Conservation (phyloP, 2,329 filamentous ascomycete genomes). For the Sporothrix sp. region DNA sequence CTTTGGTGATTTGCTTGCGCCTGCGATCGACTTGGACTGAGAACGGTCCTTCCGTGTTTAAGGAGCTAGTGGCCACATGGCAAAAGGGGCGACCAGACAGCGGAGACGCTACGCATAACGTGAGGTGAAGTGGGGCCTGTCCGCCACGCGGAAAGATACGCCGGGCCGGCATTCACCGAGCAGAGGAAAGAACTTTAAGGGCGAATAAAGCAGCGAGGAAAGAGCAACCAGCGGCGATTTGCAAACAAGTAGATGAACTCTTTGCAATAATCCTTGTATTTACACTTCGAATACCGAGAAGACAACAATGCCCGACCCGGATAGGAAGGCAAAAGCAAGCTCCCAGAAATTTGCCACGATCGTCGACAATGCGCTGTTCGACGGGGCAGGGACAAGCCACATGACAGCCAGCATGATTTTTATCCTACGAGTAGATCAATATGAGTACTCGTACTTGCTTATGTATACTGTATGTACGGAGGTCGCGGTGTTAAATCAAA, state of each 20-base stretch:
- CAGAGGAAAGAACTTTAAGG: too few species aligned
- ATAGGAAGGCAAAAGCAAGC: neutral
- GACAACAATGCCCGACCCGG: neutral
- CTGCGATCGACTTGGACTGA: neutral
- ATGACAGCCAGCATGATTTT: neutral
- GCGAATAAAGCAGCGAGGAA: too few species aligned
- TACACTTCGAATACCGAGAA: too few species aligned
- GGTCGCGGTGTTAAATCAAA: neutral
- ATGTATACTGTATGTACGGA: neutral
- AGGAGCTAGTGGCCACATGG: conserved; percentile 5
- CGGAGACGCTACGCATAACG: neutral
- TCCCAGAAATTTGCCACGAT: too few species aligned
- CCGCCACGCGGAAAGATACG: neutral
- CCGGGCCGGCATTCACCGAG: neutral
- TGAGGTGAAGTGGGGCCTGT: neutral
- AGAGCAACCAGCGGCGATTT: too few species aligned
- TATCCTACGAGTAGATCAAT: neutral
- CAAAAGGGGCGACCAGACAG: neutral
- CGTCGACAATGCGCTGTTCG: neutral
- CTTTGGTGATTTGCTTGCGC: neutral
- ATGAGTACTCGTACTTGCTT: neutral
- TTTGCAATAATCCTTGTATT: too few species aligned
- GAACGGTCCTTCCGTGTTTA: neutral
- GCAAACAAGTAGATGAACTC: too few species aligned
- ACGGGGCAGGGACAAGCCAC: neutral